Percentiles rank a stretch among this genome's conserved stretches.
Evolutionary conservation across 192 early-diverging fungal species (phyloP).

Genomic region (Haplosporangium gracile): DNA sequence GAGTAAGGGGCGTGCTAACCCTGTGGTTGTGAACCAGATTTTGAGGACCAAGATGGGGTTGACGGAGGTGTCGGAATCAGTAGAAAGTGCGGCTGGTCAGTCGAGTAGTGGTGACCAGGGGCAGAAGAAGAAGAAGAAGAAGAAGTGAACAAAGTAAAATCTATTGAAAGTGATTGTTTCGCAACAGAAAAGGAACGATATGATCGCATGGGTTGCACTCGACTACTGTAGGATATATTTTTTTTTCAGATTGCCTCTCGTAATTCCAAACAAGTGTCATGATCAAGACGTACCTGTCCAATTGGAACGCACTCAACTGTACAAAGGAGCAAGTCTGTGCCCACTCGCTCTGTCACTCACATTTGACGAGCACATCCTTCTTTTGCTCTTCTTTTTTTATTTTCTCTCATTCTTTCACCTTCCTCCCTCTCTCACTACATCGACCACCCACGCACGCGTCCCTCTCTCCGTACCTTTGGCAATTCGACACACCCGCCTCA

Average conservation of each 20-base stretch:
- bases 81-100: background rate
- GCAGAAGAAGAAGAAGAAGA: constrained; percentile 14
- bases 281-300: background rate
- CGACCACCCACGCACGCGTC: background rate
- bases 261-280: background rate
- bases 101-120: background rate
- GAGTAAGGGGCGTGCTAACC: constrained; percentile 85
- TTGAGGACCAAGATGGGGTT: constrained; percentile 60
- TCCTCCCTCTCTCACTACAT: background rate
- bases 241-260: background rate
- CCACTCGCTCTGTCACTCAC: background rate
- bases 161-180: background rate
- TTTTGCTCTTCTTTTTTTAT: background rate
- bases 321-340: background rate
- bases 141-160: background rate
- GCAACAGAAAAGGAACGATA: background rate
- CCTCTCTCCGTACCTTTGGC: background rate
- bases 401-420: background rate
- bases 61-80: background rate
- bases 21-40: constrained; percentile 73
- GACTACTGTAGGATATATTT: background rate
- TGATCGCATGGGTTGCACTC: background rate
- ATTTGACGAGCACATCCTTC: background rate
- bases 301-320: background rate
- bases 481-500: background rate